Conservation (phyloP, 257 asterid genomes). For the Solanum lignicaule region DNA sequence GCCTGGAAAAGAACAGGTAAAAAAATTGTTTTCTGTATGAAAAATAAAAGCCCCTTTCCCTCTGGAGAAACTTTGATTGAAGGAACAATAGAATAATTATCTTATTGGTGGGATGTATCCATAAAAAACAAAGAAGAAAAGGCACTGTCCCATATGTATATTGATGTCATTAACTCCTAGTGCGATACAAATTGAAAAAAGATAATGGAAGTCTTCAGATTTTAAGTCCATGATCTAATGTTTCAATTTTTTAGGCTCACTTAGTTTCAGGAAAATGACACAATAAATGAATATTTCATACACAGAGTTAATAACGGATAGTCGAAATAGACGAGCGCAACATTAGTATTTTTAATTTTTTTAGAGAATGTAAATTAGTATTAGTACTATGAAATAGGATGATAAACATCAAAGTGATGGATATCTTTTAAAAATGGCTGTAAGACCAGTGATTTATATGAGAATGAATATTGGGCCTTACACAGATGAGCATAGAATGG, state of each 20-base stretch:
- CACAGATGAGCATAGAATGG: not conserved
- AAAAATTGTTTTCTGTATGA: not conserved
- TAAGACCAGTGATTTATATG: not conserved
- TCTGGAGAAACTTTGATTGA: not conserved
- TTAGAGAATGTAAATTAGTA: not conserved
- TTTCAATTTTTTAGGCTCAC: not conserved
- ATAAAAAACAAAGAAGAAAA: not conserved
- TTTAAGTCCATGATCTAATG: not conserved
- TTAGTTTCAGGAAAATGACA: not conserved
- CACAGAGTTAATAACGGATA: not conserved
- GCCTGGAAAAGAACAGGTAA: not conserved
- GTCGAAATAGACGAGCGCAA: not conserved
- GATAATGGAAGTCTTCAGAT: not conserved
- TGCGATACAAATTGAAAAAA: not conserved
- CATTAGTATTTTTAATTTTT: not conserved
- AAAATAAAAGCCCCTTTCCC: not conserved
- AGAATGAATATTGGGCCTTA: too few relatives aligned
- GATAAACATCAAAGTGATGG: not conserved
- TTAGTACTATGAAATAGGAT: not conserved
- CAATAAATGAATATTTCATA: not conserved
- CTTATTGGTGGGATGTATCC: not conserved
- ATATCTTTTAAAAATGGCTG: not conserved
- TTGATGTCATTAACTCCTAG: not conserved
- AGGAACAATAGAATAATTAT: not conserved
- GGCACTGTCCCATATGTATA: not conserved